Evolutionary conservation across 129 eudicot species (phyloP).

Genomic region (Oenanthe sinensis): DNA sequence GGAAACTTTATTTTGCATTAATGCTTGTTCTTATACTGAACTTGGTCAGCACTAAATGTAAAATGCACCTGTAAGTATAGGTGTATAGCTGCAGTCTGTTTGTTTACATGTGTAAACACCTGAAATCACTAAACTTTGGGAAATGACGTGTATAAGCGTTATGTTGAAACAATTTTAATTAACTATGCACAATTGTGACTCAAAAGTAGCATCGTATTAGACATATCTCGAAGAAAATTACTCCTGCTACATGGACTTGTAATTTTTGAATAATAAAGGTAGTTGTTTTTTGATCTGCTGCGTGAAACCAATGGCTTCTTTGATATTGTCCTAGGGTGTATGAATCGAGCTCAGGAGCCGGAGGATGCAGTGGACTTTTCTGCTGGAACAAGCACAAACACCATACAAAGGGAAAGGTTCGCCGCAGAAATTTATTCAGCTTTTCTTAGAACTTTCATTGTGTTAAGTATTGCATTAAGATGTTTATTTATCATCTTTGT

Average conservation of each 20-base stretch:
- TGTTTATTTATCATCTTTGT: not conserved
- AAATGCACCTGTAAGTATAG: not conserved
- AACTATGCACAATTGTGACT: too few relatives aligned
- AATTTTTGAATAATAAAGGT: not conserved
- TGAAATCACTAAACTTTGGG: not conserved
- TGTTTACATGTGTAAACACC: not conserved
- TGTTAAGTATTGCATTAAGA: not conserved
- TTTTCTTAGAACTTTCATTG: not conserved
- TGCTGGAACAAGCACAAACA: conserved; percentile 56
- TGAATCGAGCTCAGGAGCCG: conserved; percentile 66
- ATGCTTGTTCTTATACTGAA: not conserved
- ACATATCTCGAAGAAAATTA: not conserved
- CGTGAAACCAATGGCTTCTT: conserved; percentile 2
- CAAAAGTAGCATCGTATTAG: not conserved
- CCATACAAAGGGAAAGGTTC: conserved; percentile 54
- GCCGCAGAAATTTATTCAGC: not conserved
- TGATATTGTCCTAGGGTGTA: conserved; percentile 42
- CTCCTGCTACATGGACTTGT: not conserved
- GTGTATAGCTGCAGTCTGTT: not conserved
- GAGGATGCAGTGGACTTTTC: conserved; percentile 51
- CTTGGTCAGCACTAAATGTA: not conserved
- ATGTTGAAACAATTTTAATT: not conserved
- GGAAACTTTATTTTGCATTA: not conserved
- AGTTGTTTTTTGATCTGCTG: not conserved
- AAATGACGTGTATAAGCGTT: not conserved